A percentile compares a stretch with the other conserved stretches of the same genome.
These are phyloP conservation scores for Polyplosphaeria fusca DNA, from an alignment of 495 filamentous ascomycete genomes.

Conservation along the genomic window DNA sequence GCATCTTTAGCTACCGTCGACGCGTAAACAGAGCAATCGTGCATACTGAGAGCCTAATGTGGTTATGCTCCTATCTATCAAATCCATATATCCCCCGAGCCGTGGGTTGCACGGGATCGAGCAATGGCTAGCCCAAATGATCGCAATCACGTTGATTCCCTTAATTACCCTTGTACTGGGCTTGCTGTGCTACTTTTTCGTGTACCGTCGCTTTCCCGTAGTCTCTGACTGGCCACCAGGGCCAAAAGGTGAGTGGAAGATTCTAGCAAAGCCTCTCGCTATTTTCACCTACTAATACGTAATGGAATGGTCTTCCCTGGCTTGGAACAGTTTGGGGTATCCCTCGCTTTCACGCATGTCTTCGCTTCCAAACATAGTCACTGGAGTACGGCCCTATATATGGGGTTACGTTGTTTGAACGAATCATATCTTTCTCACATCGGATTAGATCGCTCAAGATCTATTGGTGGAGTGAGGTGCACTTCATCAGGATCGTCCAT, in stretches of 20 bases:
- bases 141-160: no score
- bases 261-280: no score
- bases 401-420: neutral
- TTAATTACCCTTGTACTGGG: no score
- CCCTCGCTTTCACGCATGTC: neutral
- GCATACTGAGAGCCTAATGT: no score
- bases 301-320: neutral
- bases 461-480: conserved; percentile 1
- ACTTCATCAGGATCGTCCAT: conserved; percentile 1
- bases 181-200: no score
- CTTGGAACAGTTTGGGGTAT: conserved; percentile 5
- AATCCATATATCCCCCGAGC: no score
- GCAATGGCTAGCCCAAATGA: no score
- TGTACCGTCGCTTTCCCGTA: neutral
- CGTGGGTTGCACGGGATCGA: no score
- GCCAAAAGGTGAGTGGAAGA: conserved; percentile 1
- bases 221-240: conserved; percentile 7
- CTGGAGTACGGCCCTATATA: neutral
- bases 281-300: neutral
- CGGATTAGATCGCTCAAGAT: conserved; percentile 11
- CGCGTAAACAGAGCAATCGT: no score
- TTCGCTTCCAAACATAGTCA: conserved; percentile 1
- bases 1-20: no score
- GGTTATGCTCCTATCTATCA: no score
- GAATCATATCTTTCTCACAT: conserved; percentile 1